These are phyloP conservation scores for Colletotrichum musicola DNA, from an alignment of 2,329 filamentous ascomycete species.

Conservation along the genomic window DNA sequence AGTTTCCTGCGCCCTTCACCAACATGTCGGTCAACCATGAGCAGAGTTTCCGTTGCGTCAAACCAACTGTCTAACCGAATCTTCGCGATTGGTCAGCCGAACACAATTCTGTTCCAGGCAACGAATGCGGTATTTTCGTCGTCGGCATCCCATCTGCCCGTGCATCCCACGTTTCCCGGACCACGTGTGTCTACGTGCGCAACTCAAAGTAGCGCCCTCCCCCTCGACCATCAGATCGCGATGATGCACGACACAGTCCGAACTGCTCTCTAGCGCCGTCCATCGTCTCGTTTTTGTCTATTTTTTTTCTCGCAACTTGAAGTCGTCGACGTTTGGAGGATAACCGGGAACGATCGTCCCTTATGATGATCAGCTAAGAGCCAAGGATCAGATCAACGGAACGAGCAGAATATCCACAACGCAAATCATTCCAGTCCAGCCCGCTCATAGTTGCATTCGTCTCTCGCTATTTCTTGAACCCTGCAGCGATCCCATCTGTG, in stretches of 20 bases:
- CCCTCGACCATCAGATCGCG: neutral
- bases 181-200: neutral
- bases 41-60: neutral
- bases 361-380: conserved; percentile 20
- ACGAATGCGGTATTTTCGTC: no score
- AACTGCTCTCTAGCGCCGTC: conserved; percentile 8
- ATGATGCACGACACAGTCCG: conserved; percentile 12
- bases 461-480: neutral
- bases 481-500: conserved; percentile 3
- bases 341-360: conserved; percentile 7
- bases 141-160: conserved; percentile 4
- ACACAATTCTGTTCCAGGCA: neutral
- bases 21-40: neutral
- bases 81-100: conserved; percentile 15
- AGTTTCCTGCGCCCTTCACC: no score
- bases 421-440: neutral
- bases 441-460: neutral
- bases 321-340: neutral
- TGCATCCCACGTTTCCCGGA: conserved; percentile 1
- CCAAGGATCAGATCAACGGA: conserved; percentile 4
- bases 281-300: neutral
- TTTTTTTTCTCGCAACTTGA: neutral
- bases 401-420: neutral
- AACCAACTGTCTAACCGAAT: neutral
- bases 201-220: neutral